Evolutionary conservation across 177 flowering plant genomes (phyloP).

Genomic region (Tripterygium wilfordii): DNA sequence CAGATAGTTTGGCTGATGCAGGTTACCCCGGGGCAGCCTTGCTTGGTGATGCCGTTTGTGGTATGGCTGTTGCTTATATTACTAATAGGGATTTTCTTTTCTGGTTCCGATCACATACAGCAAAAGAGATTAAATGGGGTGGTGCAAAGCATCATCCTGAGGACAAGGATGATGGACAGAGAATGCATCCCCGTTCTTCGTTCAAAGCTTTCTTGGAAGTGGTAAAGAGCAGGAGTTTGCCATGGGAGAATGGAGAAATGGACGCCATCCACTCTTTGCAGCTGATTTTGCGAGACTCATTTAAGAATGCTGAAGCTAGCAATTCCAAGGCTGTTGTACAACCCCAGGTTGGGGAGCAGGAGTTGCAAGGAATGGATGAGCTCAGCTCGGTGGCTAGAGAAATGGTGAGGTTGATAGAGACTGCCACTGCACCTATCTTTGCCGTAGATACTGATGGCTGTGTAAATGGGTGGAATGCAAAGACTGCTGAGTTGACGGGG

Average conservation of each 20-base stretch:
- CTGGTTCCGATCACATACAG: slow-evolving; percentile 95
- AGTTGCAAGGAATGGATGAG: slow-evolving; percentile 75
- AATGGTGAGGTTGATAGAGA: slow-evolving; percentile 95
- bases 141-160: slow-evolving; percentile 98
- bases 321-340: slow-evolving; percentile 54
- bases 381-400: slow-evolving; percentile 91
- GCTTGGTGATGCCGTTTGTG: slow-evolving; percentile 94
- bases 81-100: slow-evolving; percentile 76
- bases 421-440: slow-evolving; percentile 96
- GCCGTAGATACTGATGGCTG: slow-evolving; percentile 73
- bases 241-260: slow-evolving; percentile 98
- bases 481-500: slow-evolving; percentile 89
- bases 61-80: slow-evolving; percentile 94
- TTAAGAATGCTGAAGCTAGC: slow-evolving; percentile 49
- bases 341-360: slow-evolving; percentile 39
- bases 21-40: slow-evolving; percentile 86
- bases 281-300: slow-evolving; percentile 86
- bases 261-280: slow-evolving; percentile 97
- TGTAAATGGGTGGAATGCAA: slow-evolving; percentile 97
- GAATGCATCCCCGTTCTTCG: slow-evolving; percentile 97
- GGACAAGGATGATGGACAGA: slow-evolving; percentile 88
- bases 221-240: slow-evolving; percentile 84
- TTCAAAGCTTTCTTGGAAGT: slow-evolving; percentile 95
- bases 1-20: slow-evolving; percentile 89
- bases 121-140: slow-evolving; percentile 95